Evolutionary conservation across 176 grass and related monocot species (phyloP), one percentile per base, ranked within the genome.

Genomic region (Bromus sterilis): DNA sequence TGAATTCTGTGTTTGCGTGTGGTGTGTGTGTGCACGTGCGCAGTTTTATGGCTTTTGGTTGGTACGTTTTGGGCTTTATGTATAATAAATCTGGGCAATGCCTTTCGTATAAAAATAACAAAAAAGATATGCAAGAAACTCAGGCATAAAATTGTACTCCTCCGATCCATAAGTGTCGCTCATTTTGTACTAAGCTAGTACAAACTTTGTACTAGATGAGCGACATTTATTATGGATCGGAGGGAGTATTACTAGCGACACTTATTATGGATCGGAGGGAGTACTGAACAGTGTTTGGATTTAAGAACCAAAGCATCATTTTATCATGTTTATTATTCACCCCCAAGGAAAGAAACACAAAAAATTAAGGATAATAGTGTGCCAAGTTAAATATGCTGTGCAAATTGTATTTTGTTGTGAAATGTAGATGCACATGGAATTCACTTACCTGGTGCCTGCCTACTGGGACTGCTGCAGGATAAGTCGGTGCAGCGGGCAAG

Each of bases 401-500:
- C 11, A 9, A 18, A 71, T 26, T 71, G 40, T 7, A 10, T 44
- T 44, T 3, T 71, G 24, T 25, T 70, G 6, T 28, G 23, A 14
- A 13, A 70, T 43, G 23, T 42, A 70, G 2, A 70, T 42, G 23
- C 66, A 70, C 66, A 29, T 71, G 12, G 68, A 44, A 67, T 61
- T 35, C 20, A 46, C 37, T 57, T 40, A 93, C 91, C 88, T 86
- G 88, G 23, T 62, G 87, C 58, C 82, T 71, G 61, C 72, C 79
- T 62, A 71, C n/a, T 63, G 87, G 73, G 41, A 75, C 75, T 65
- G 88, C 74, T 67, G 91, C 76, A 75, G 88, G 87, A 40, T 87
- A 63, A 34, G 81, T 88, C 14, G 93, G 93, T 79, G 96, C 93
- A 81, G 81, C 59, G 20, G 92, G 96, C 75, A 98, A 76, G 63